Evolutionary conservation across 2,329 filamentous ascomycete species (phyloP), one percentile per base, ranked within the genome.

Genomic region (Colletotrichum cuscutae): DNA sequence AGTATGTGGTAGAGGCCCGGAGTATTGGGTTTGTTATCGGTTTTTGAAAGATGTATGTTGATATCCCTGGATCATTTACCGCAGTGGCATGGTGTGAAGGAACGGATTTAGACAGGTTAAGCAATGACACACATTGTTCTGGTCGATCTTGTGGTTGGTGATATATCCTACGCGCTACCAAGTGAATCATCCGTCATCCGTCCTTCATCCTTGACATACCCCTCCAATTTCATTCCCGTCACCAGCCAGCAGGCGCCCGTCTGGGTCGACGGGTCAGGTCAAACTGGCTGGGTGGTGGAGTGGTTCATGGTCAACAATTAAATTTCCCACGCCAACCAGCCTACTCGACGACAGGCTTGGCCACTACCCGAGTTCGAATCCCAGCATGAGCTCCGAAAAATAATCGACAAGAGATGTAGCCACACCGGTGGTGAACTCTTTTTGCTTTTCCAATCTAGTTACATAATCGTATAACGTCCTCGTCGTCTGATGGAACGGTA

Each of bases 61-160:
- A 72, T 72, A 70, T 72, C 70, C 70, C 66, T 64, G 70, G 60
- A 72, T 65, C 54, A n/a, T 64, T 60, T 65, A 70, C 66, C 70
- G 59, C 60, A 65, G 56, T 67, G 60, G 60, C 60, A 56, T 61
- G 60, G 54, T 70, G 70, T 70, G 42, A 49, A 49, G 70, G 70
- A 42, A 56, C 42, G 65, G 42, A 69, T 60, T 24, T 69, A 72
- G 66, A 72, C 32, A 54, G 22, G 37, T 57, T 46, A 60, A 57
- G 60, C 22, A 58, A 70, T 56, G 22, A 22, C 22, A 13, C 37
- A 68, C 15, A 42, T 53, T 49, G 32, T 60, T 64, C 30, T 60
- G 53, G 32, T 60, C 59, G 37, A 64, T 64, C 28, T 49, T 4
- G 32, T 63, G 32, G 24, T 56, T 30, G 0, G 26, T n/a, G 46